Percentiles rank a stretch among this genome's conserved stretches.
These are phyloP conservation scores for Saccharomycopsis crataegensis DNA, from an alignment of 1,139 yeast genomes.

Conservation along the genomic window DNA sequence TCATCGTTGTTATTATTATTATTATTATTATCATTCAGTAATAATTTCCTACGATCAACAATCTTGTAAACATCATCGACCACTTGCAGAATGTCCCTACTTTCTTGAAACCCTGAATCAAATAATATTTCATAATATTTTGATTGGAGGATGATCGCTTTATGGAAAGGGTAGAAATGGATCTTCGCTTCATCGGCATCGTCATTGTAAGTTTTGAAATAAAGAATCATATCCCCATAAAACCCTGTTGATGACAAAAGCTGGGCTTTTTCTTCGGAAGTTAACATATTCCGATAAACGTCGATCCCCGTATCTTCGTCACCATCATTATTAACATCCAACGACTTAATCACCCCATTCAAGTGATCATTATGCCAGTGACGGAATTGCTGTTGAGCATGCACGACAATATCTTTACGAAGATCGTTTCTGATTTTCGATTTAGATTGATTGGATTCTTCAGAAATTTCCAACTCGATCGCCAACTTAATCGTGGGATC, in stretches of 20 bases:
- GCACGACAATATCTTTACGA: background rate
- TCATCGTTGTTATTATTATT: too few relatives aligned
- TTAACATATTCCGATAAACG: background rate
- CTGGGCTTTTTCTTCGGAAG: slow-evolving; percentile 32
- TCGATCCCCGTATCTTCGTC: background rate
- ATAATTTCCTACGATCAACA: background rate
- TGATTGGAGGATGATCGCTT: slow-evolving; percentile 51
- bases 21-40: background rate
- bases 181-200: slow-evolving; percentile 24
- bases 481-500: background rate
- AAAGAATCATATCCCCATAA: background rate
- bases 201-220: slow-evolving; percentile 25
- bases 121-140: slow-evolving; percentile 65
- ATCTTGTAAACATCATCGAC: slow-evolving; percentile 1
- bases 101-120: slow-evolving; percentile 32
- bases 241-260: slow-evolving; percentile 18
- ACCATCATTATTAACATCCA: background rate
- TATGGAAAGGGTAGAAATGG: slow-evolving; percentile 52
- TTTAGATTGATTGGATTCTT: background rate
- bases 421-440: background rate
- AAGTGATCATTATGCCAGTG: background rate
- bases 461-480: background rate
- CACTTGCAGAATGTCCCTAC: background rate
- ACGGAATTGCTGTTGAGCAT: background rate
- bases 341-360: background rate